Conservation (phyloP, 768 basidiomycete species). For the Auricularia heimuer region DNA sequence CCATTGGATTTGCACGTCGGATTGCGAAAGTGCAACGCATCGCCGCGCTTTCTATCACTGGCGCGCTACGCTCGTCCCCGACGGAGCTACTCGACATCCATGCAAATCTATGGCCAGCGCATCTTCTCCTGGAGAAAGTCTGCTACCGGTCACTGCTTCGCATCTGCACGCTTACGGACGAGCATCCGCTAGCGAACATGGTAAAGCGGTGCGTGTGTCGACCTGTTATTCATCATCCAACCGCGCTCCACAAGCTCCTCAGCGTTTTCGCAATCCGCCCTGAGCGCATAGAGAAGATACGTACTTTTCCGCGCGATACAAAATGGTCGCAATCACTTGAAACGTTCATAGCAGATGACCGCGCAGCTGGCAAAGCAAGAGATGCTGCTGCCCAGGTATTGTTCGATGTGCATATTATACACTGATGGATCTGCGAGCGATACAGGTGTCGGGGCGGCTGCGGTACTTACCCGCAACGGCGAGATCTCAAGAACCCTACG, state of each 20-base stretch:
- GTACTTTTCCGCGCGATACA: slow-evolving; percentile 6
- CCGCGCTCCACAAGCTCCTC: slow-evolving; percentile 17
- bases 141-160: slow-evolving; percentile 9
- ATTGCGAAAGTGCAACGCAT: slow-evolving; percentile 16
- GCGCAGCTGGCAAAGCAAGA: neutral
- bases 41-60: slow-evolving; percentile 13
- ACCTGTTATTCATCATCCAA: slow-evolving; percentile 11
- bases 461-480: slow-evolving; percentile 14
- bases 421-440: slow-evolving; percentile 22
- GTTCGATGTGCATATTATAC: slow-evolving; percentile 11
- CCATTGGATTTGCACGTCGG: neutral
- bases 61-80: slow-evolving; percentile 16
- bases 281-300: slow-evolving; percentile 11
- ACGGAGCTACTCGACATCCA: slow-evolving; percentile 16
- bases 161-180: slow-evolving; percentile 13
- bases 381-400: slow-evolving; percentile 7
- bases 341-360: neutral
- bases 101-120: slow-evolving; percentile 13
- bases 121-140: slow-evolving; percentile 10
- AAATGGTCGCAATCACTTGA: slow-evolving; percentile 6
- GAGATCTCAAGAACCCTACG: slow-evolving; percentile 1
- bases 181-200: slow-evolving; percentile 13
- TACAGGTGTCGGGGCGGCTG: slow-evolving; percentile 21
- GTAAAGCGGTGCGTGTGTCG: slow-evolving; percentile 4
- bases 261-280: slow-evolving; percentile 10